phyloP scores from a whole-genome alignment of 1,284 basidiomycete genomes.

The Clitocybe nebularis region DNA sequence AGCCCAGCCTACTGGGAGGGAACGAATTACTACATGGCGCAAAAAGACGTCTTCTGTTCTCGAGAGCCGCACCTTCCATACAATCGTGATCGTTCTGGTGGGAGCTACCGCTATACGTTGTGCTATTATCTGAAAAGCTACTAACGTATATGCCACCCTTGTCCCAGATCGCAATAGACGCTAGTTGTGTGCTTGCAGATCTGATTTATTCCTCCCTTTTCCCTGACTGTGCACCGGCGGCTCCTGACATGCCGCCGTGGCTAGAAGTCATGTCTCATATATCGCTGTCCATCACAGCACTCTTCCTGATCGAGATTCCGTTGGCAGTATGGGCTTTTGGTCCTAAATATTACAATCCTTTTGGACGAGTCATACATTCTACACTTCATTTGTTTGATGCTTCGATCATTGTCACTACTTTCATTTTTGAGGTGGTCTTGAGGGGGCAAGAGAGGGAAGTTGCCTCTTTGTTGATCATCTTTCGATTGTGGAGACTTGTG shows the following conservation, averaged over 20 bases:
- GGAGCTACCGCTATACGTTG: conserved; percentile 23
- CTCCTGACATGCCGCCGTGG: conserved; percentile 51
- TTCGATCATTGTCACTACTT: conserved; percentile 64
- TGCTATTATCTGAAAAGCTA: too few relatives aligned
- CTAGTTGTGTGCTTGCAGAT: conserved; percentile 62
- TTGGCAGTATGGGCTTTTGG: conserved; percentile 64
- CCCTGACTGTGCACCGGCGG: conserved; percentile 41
- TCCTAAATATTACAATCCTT: conserved; percentile 52
- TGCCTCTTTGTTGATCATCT: conserved; percentile 61
- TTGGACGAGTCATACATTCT: conserved; percentile 46
- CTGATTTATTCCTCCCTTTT: conserved; percentile 64
- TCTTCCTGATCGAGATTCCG: conserved; percentile 77
- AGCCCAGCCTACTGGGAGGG: too few relatives aligned
- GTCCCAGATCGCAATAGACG: conserved; percentile 59
- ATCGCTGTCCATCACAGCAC: conserved; percentile 62
- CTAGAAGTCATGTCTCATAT: conserved; percentile 56
- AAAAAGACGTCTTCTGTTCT: conserved; percentile 39
- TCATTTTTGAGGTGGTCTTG: conserved; percentile 65
- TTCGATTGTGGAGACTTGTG: conserved; percentile 76
- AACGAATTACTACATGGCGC: too few relatives aligned
- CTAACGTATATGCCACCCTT: too few relatives aligned
- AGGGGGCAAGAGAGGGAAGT: conserved; percentile 67
- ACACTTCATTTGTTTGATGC: conserved; percentile 71
- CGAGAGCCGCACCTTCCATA: conserved; percentile 53
- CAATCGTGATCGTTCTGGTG: conserved; percentile 59